Conservation (phyloP, 2,329 filamentous ascomycete species). For the Aspergillus ochraceoroseus region DNA sequence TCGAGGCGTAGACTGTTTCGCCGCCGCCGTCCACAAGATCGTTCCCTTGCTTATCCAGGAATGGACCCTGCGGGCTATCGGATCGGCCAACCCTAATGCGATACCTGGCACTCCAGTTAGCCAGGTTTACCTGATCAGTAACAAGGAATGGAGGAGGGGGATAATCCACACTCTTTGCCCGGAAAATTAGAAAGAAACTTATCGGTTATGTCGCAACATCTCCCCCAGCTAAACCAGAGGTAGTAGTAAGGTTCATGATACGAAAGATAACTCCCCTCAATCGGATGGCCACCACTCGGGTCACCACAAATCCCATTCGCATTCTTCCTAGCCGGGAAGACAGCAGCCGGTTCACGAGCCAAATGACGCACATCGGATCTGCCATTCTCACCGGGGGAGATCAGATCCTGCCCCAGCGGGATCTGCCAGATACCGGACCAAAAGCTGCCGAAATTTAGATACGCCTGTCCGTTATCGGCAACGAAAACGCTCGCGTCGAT, state of each 20-base stretch:
- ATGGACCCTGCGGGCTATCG: constrained; percentile 49
- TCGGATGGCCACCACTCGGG: constrained; percentile 28
- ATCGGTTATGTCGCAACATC: constrained; percentile 29
- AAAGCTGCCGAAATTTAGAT: constrained; percentile 63
- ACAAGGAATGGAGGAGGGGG: neutral
- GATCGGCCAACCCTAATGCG: constrained; percentile 62
- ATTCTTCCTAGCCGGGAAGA: constrained; percentile 19
- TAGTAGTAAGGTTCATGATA: constrained; percentile 31
- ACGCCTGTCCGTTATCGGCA: constrained; percentile 36
- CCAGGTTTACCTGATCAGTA: neutral
- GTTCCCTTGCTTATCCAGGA: constrained; percentile 52
- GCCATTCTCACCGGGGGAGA: constrained; percentile 22
- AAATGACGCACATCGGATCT: constrained; percentile 29
- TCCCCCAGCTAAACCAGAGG: constrained; percentile 36
- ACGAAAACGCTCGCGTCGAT: constrained; percentile 56
- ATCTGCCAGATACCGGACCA: constrained; percentile 63
- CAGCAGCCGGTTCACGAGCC: constrained; percentile 25
- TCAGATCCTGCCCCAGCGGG: constrained; percentile 38
- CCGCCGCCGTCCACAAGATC: constrained; percentile 56
- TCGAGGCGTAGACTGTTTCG: constrained; percentile 55
- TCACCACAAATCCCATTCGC: constrained; percentile 29
- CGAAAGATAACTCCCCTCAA: constrained; percentile 32
- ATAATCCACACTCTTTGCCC: constrained; percentile 47
- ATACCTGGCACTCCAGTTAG: constrained; percentile 50
- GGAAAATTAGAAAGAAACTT: constrained; percentile 46